These are phyloP conservation scores for Posidonia australis DNA, from an alignment of 106 monocot species.

Conservation along the genomic window DNA sequence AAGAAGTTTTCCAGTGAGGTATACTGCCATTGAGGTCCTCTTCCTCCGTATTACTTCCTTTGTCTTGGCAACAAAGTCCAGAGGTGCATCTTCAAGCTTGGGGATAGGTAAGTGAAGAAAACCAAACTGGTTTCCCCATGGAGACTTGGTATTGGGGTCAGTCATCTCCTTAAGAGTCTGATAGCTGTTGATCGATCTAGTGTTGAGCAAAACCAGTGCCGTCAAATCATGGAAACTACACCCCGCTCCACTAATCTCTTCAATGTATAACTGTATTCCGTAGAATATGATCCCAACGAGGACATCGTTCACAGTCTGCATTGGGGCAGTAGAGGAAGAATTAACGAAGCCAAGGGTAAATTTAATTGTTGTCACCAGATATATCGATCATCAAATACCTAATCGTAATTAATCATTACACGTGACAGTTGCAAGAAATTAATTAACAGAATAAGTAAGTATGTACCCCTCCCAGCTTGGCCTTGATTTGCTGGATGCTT, in stretches of 20 bases:
- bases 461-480: slow-evolving; percentile 50
- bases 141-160: slow-evolving; percentile 18
- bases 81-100: slow-evolving; percentile 22
- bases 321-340: too few relatives aligned
- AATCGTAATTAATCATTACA: too few relatives aligned
- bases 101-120: slow-evolving; percentile 54
- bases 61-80: slow-evolving; percentile 32
- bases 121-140: slow-evolving; percentile 73
- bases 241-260: background rate
- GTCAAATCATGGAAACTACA: slow-evolving; percentile 15
- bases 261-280: slow-evolving; percentile 45
- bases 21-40: slow-evolving; percentile 41
- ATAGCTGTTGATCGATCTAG: slow-evolving; percentile 36
- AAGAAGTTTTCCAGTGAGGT: slow-evolving; percentile 40
- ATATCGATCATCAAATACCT: too few relatives aligned
- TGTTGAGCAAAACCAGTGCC: slow-evolving; percentile 55
- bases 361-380: too few relatives aligned
- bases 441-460: background rate
- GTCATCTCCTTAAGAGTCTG: slow-evolving; percentile 31
- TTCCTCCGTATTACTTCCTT: slow-evolving; percentile 42
- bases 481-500: slow-evolving; percentile 35
- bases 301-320: slow-evolving; percentile 66
- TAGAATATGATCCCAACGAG: slow-evolving; percentile 58
- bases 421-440: too few relatives aligned
- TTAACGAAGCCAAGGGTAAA: too few relatives aligned